These are phyloP conservation scores for Urochloa ruziziensis DNA, from an alignment of 176 grass and related monocot genomes.

Conservation along the genomic window DNA sequence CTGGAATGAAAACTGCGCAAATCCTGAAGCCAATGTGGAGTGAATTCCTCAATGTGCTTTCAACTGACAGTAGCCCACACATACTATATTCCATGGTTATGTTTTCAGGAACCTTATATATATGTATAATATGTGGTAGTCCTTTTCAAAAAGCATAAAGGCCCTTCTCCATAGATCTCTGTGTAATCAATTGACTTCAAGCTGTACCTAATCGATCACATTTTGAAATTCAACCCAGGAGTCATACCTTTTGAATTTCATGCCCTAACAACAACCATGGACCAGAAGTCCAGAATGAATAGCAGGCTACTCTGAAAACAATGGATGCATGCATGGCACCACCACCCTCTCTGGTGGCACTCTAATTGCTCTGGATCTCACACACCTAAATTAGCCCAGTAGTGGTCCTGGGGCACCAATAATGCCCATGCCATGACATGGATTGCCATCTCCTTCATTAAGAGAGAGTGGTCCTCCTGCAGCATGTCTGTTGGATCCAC, in stretches of 20 bases:
- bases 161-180: background rate
- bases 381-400: background rate
- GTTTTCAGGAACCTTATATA: background rate
- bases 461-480: constrained; percentile 27
- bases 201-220: background rate
- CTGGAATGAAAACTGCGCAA: background rate
- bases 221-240: background rate
- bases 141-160: background rate
- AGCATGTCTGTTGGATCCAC: constrained; percentile 32
- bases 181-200: background rate
- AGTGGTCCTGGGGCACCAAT: constrained; percentile 8
- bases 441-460: background rate
- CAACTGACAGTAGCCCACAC: background rate
- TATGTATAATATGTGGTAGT: background rate
- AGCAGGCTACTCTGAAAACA: background rate
- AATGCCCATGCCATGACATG: constrained; percentile 2
- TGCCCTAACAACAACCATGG: background rate
- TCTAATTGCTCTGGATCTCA: constrained; percentile 29
- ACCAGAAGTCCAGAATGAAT: too few relatives aligned
- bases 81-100: background rate
- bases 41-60: background rate
- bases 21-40: background rate
- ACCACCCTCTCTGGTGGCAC: background rate
- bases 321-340: background rate
- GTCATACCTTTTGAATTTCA: background rate